These are phyloP conservation scores for Pterothamnion heteromorphum DNA, from an alignment of 31 red algal species.

Conservation along the genomic window DNA sequence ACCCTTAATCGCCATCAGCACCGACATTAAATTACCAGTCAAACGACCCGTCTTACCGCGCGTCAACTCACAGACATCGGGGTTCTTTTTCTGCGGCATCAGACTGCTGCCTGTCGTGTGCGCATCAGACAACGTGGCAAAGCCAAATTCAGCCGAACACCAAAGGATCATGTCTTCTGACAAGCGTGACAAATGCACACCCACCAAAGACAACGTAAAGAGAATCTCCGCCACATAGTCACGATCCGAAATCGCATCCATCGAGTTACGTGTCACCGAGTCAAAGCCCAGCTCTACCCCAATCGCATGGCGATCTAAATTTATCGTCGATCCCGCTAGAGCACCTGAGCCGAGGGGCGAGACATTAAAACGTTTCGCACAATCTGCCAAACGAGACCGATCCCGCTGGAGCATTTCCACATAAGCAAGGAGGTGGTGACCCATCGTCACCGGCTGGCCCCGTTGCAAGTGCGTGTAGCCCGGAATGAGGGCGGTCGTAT, in stretches of 20 bases:
- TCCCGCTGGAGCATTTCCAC: slow-evolving; percentile 93
- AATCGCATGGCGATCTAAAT: slow-evolving; percentile 76
- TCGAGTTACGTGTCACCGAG: slow-evolving; percentile 64
- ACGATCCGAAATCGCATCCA: slow-evolving; percentile 94
- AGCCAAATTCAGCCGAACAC: slow-evolving; percentile 84
- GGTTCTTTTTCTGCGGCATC: slow-evolving; percentile 99
- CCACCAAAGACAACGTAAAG: slow-evolving; percentile 63
- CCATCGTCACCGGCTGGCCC: slow-evolving; percentile 90
- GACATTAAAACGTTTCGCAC: slow-evolving; percentile 68
- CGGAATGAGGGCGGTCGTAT: slow-evolving; percentile 77
- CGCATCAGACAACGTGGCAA: slow-evolving; percentile 80
- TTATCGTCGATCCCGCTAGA: slow-evolving; percentile 82
- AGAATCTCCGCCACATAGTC: slow-evolving; percentile 93
- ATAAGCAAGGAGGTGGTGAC: slow-evolving; percentile 89
- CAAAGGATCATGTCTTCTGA: slow-evolving; percentile 93
- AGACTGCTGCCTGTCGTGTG: slow-evolving; percentile 92
- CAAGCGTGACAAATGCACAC: slow-evolving; percentile 90
- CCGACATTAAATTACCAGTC: slow-evolving; percentile 76
- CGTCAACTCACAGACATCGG: slow-evolving; percentile 94
- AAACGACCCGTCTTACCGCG: slow-evolving; percentile 89
- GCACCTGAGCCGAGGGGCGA: slow-evolving; percentile 81
- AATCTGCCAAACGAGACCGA: slow-evolving; percentile 62
- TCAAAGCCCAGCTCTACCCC: slow-evolving; percentile 73
- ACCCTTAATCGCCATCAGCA: slow-evolving; percentile 86
- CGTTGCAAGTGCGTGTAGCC: slow-evolving; percentile 98